Evolutionary conservation across 768 basidiomycete species (phyloP), one percentile per base, ranked within the genome.

Genomic region (Cyclocybe cylindracea): DNA sequence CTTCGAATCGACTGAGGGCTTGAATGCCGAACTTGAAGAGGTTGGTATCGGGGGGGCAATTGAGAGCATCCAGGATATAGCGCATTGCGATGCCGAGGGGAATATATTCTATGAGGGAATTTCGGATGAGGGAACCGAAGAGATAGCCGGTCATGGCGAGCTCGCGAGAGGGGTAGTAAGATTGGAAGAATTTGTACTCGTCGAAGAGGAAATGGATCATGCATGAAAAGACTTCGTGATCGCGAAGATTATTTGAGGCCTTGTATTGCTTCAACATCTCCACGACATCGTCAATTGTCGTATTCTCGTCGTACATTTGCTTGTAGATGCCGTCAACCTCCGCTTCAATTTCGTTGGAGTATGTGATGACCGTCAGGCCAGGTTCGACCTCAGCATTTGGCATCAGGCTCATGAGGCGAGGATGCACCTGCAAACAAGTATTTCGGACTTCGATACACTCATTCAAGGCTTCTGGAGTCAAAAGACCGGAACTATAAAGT

Each of bases 151-250:
- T 98, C 86, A 98, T 94, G 46, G 87, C 85, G 41, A 98, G 80
- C 72, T 98, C 94, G 58, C 94, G 89, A 36, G 90, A 79, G 19
- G 97, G 97, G 63, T 94, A 94, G 71, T 89, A 97, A 37, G 90
- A 89, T 66, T 96, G 93, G 84, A 98, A 97, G 78, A 98, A 99
- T 64, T 94, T 95, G 84, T 97, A 97, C 73, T 99, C 97, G 83
- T 98, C 97, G 72, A 99, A 98, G 39, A 99, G 83, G 78, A 97
- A 96, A 75, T 98, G 95, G 45, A 99, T 87, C 86, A 97, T 97
- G 83, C 94, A 98, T n/a, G 94, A 97, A 66, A 98, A 98, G 55
- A 97, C 84, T 71, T 98, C 94, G 66, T 96, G 93, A 60, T 98
- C 94, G 50, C 86, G 85, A 40, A 86, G 72, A 59, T 88, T 91